Evolutionary conservation across 192 early-diverging fungal genomes (phyloP), one percentile per base, ranked within the genome.

Genomic region (Coemansia sp.): DNA sequence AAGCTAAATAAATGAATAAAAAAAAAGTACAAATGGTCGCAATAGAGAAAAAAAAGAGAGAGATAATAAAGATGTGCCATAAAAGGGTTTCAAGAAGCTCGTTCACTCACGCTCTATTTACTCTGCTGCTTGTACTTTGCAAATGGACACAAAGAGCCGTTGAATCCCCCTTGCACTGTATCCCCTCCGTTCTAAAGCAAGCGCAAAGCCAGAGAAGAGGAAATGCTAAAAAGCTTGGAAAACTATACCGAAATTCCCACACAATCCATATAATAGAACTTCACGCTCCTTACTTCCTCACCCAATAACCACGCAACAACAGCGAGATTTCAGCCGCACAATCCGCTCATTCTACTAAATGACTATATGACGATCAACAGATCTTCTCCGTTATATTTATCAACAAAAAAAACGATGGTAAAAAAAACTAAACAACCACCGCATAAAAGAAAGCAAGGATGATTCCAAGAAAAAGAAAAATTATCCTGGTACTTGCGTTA

Each of bases 401-500:
- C 18, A n/a, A 22, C 15, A 7, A 60, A 61, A 60, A 61, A 61
- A 19, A 18, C 40, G 59, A 60, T 40, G 41, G 57, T 32, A 37
- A 19, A 40, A 59, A 59, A 59, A 18, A 12, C 36, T 16, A 40
- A 59, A 39, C 43, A 45, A 45, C 43, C 42, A 43, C 42, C 42
- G 42, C 42, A 48, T 1, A n/a, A 15, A 49, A 49, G n/a, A n/a
- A 18, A 8, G 47, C 47, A 49, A 49, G 47, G 47, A 49, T 49
- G 18, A 49, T 5, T 18, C 13, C 47, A 11, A 49, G 18, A 15
- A 18, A 49, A 26, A 26, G 3, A 26, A 3, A 3, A 26, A 2
- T 26, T 26, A 0, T 26, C 26, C 26, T 26, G 47, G 13, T 49
- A 49, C 47, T 49, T n/a, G 47, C 47, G 3, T 26, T 49, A n/a